Evolutionary conservation across 768 basidiomycete species (phyloP).

Genomic region (Boletus sensibilis): DNA sequence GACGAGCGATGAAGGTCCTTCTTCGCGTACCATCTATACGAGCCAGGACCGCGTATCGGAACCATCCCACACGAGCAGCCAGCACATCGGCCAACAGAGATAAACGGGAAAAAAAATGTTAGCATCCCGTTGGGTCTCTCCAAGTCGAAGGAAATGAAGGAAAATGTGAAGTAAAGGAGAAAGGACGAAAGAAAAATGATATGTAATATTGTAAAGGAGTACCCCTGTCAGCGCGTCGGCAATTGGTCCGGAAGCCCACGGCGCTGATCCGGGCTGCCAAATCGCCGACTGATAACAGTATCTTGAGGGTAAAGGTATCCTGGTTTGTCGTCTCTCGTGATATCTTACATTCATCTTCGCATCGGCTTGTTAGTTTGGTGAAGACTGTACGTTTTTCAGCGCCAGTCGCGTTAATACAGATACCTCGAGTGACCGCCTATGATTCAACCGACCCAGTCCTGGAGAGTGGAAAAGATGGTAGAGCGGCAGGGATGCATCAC

Average conservation of each 20-base stretch:
- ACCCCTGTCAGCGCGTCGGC: neutral
- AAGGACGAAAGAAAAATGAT: neutral
- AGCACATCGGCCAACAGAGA: neutral
- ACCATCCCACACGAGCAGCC: neutral
- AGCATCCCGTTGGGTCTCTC: conserved; percentile 2
- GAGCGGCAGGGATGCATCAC: neutral
- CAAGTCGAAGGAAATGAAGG: neutral
- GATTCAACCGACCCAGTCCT: neutral
- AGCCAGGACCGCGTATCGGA: neutral
- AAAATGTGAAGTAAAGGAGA: neutral
- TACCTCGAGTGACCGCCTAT: neutral
- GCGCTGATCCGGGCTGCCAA: neutral
- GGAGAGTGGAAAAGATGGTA: neutral
- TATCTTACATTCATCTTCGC: neutral
- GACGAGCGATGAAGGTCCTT: conserved; percentile 70
- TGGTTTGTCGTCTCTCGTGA: neutral
- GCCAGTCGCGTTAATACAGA: neutral
- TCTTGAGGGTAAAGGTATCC: neutral
- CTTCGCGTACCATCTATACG: conserved; percentile 79
- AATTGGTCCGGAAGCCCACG: neutral
- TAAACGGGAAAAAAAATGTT: neutral
- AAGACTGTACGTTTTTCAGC: neutral
- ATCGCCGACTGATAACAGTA: neutral
- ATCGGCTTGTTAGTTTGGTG: neutral
- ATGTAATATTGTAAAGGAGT: neutral